Evolutionary conservation across 768 basidiomycete genomes (phyloP).

Genomic region (Collybia sordida): DNA sequence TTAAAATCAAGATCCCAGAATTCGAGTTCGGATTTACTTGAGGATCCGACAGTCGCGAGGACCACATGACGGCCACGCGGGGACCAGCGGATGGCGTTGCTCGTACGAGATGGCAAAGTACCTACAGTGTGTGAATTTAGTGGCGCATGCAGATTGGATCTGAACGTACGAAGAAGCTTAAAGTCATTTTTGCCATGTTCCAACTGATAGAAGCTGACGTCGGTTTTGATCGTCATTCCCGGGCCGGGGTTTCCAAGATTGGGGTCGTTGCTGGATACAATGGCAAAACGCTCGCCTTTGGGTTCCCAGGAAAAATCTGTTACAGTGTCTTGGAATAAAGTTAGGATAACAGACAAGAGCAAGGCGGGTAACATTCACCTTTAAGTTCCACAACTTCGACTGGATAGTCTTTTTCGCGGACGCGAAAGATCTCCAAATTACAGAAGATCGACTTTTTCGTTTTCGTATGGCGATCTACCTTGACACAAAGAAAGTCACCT

Average conservation of each 20-base stretch:
- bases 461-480: constrained; percentile 98
- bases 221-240: constrained; percentile 94
- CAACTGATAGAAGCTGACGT: constrained; percentile 94
- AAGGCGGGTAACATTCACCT: constrained; percentile 45
- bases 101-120: constrained; percentile 76
- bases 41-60: constrained; percentile 93
- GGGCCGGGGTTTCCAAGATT: constrained; percentile 89
- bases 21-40: constrained; percentile 94
- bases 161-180: constrained; percentile 71
- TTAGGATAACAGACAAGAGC: constrained; percentile 6
- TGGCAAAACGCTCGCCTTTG: constrained; percentile 94
- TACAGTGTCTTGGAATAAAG: constrained; percentile 67
- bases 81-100: constrained; percentile 95
- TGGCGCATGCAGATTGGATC: constrained; percentile 7
- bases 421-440: constrained; percentile 96
- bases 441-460: constrained; percentile 98
- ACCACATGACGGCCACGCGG: constrained; percentile 95
- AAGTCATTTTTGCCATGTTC: constrained; percentile 94
- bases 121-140: constrained; percentile 38
- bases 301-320: constrained; percentile 99
- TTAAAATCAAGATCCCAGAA: constrained; percentile 99
- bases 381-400: constrained; percentile 98
- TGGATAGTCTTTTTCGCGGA: constrained; percentile 96
- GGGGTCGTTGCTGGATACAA: constrained; percentile 92
- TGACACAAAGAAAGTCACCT: constrained; percentile 97